phyloP scores from a whole-genome alignment of 768 basidiomycete species.

The Amanita subjunquillea region DNA sequence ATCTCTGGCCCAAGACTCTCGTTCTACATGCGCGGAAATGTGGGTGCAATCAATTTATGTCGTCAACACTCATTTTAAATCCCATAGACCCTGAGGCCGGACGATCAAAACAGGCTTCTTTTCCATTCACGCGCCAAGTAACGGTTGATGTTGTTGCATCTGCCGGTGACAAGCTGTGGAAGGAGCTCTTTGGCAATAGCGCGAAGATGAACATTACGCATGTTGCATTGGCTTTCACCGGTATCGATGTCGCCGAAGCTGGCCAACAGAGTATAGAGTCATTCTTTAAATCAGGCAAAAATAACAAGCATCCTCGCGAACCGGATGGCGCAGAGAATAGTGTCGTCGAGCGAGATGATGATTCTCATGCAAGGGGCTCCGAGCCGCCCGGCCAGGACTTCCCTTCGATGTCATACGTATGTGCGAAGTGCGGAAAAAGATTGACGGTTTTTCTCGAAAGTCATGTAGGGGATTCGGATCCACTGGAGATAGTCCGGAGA shows the following conservation, averaged over 20 bases:
- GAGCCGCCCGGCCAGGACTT: slow-evolving; percentile 4
- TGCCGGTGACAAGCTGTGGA: slow-evolving; percentile 77
- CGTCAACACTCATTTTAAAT: not conserved
- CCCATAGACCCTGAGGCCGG: slow-evolving; percentile 50
- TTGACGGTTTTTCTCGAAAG: slow-evolving; percentile 4
- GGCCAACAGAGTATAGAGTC: slow-evolving; percentile 86
- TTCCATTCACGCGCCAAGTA: slow-evolving; percentile 72
- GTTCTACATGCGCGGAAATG: slow-evolving; percentile 73
- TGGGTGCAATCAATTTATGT: slow-evolving; percentile 9
- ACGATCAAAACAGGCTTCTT: slow-evolving; percentile 77
- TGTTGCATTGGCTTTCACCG: slow-evolving; percentile 66
- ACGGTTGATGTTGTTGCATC: slow-evolving; percentile 68
- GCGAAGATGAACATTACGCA: slow-evolving; percentile 56
- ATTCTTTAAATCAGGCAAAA: slow-evolving; percentile 49
- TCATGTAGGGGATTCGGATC: slow-evolving; percentile 17
- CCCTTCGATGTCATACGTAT: slow-evolving; percentile 33
- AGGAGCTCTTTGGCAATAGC: slow-evolving; percentile 62
- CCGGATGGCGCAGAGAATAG: slow-evolving; percentile 12
- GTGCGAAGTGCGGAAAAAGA: slow-evolving; percentile 44
- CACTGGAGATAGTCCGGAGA: slow-evolving; percentile 32
- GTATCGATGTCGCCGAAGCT: slow-evolving; percentile 60
- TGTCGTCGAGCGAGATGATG: slow-evolving; percentile 1
- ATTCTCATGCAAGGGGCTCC: not conserved
- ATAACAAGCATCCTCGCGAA: slow-evolving; percentile 30
- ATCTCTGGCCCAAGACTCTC: slow-evolving; percentile 88